Percentiles rank a stretch among this genome's conserved stretches.
These are phyloP conservation scores for Calycina marina DNA, from an alignment of 2,329 filamentous ascomycete genomes.

Conservation along the genomic window DNA sequence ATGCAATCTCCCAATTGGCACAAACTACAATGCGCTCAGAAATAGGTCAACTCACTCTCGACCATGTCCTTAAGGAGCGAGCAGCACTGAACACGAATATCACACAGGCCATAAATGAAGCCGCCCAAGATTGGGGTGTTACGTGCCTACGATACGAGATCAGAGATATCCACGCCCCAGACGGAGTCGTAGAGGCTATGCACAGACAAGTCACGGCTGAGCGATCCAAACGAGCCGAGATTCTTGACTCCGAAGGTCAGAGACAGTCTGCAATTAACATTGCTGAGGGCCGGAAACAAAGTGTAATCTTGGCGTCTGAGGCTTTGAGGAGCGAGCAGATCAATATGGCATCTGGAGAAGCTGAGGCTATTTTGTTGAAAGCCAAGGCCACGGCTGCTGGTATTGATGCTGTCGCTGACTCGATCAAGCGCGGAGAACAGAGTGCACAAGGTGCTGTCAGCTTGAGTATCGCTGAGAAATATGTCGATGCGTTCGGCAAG, in stretches of 20 bases:
- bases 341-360: slow-evolving; percentile 84
- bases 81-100: slow-evolving; percentile 95
- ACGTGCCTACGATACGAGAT: slow-evolving; percentile 96
- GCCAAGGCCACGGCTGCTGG: slow-evolving; percentile 75
- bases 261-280: slow-evolving; percentile 97
- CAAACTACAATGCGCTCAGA: slow-evolving; percentile 99
- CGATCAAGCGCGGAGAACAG: slow-evolving; percentile 58
- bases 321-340: slow-evolving; percentile 81
- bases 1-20: slow-evolving; percentile 93
- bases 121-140: slow-evolving; percentile 91
- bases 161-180: slow-evolving; percentile 91
- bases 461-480: slow-evolving; percentile 87
- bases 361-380: slow-evolving; percentile 80
- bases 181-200: slow-evolving; percentile 91
- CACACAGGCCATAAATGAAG: slow-evolving; percentile 97
- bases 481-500: slow-evolving; percentile 87
- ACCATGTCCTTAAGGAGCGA: slow-evolving; percentile 95
- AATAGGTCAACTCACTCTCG: slow-evolving; percentile 89
- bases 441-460: slow-evolving; percentile 74
- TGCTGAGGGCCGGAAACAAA: slow-evolving; percentile 93
- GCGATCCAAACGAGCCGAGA: slow-evolving; percentile 93
- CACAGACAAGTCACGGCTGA: slow-evolving; percentile 96
- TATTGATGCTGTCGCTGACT: slow-evolving; percentile 70
- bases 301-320: slow-evolving; percentile 89
- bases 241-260: slow-evolving; percentile 93